Evolutionary conservation across 352 stramenopile species (phyloP).

Genomic region (Saprolegnia diclina): DNA sequence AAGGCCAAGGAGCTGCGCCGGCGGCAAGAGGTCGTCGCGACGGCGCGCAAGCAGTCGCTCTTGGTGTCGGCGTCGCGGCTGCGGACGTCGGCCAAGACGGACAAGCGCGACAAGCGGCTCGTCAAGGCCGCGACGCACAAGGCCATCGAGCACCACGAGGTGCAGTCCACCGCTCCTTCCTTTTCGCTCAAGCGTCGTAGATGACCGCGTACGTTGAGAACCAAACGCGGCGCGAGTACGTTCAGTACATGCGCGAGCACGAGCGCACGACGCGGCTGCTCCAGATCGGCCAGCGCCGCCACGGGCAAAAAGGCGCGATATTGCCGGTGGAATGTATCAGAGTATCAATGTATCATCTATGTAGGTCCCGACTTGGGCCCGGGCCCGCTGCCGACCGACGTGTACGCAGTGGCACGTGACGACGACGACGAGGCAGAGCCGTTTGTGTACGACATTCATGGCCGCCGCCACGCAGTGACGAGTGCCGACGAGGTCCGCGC

Average conservation of each 20-base stretch:
- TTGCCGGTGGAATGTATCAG: not conserved
- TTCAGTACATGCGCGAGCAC: conserved; percentile 41
- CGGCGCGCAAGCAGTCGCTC: conserved; percentile 39
- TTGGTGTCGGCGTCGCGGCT: conserved; percentile 38
- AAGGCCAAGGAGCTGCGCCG: conserved; percentile 35
- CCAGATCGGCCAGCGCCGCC: conserved; percentile 36
- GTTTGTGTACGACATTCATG: conserved; percentile 60
- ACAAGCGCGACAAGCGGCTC: conserved; percentile 27
- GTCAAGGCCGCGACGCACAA: conserved; percentile 47
- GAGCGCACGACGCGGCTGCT: conserved; percentile 37
- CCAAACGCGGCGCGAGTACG: conserved; percentile 40
- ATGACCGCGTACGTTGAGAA: conserved; percentile 37
- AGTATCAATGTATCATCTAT: no score
- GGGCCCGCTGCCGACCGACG: conserved; percentile 42
- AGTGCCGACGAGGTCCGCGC: conserved; percentile 32
- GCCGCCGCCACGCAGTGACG: conserved; percentile 36
- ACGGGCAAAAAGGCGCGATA: conserved; percentile 29
- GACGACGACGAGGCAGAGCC: conserved; percentile 2
- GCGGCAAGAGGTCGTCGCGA: conserved; percentile 38
- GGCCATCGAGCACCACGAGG: conserved; percentile 51
- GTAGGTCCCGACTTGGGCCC: conserved; percentile 33
- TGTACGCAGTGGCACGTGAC: conserved; percentile 24
- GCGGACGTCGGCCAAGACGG: conserved; percentile 33
- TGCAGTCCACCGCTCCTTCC: not conserved
- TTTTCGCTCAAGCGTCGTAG: not conserved